A percentile compares a stretch with the other conserved stretches of the same genome.
Evolutionary conservation across 495 filamentous ascomycete genomes (phyloP).

Genomic region (Emericellopsis terricola): DNA sequence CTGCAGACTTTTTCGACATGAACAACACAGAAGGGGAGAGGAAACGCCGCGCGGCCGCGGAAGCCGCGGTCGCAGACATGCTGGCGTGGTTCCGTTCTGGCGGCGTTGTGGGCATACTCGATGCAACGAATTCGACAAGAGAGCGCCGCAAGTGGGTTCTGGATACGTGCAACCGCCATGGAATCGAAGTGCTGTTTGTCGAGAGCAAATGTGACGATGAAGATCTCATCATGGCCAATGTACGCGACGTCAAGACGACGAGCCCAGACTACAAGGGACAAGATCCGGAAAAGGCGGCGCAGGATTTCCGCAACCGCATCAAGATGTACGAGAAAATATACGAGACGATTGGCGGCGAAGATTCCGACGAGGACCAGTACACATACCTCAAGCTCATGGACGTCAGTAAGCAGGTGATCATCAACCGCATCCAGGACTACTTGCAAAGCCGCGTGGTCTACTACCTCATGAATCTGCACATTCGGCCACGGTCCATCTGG

Average conservation of each 20-base stretch:
- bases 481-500: conserved; percentile 95
- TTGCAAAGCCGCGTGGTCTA: conserved; percentile 91
- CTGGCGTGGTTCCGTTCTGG: conserved; percentile 65
- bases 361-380: conserved; percentile 53
- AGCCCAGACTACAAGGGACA: conserved; percentile 88
- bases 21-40: conserved; percentile 79
- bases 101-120: conserved; percentile 77
- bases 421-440: conserved; percentile 94
- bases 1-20: conserved; percentile 84
- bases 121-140: conserved; percentile 92
- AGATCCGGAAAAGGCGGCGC: conserved; percentile 76
- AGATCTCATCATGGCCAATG: conserved; percentile 89
- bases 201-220: conserved; percentile 93
- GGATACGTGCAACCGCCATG: conserved; percentile 48
- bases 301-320: conserved; percentile 87
- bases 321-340: conserved; percentile 94
- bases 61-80: conserved; percentile 85
- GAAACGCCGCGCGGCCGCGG: conserved; percentile 67
- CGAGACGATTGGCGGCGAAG: conserved; percentile 70
- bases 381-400: conserved; percentile 97
- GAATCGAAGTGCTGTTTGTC: conserved; percentile 83
- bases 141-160: conserved; percentile 79
- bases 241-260: conserved; percentile 91
- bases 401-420: conserved; percentile 84
- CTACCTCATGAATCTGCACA: conserved; percentile 96